Percentiles rank a stretch among this genome's conserved stretches.
These are phyloP conservation scores for Jacaranda mimosifolia DNA, from an alignment of 257 asterid species.

Conservation along the genomic window DNA sequence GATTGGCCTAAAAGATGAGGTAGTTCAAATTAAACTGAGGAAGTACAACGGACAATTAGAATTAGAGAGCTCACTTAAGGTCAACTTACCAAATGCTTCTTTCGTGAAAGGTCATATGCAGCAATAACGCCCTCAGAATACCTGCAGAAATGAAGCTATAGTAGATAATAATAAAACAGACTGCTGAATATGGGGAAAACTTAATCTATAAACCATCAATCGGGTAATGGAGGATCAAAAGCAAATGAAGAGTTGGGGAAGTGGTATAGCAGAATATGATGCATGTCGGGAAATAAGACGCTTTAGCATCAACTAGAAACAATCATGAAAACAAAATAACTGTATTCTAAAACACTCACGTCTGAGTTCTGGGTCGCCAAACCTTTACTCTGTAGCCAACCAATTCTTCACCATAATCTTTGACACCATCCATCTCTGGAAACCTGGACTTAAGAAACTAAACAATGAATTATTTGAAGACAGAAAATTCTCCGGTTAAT, in stretches of 20 bases:
- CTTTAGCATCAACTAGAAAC: neutral
- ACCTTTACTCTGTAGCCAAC: slow-evolving; percentile 60
- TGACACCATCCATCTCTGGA: slow-evolving; percentile 33
- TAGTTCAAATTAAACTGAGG: neutral
- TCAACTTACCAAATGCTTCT: slow-evolving; percentile 56
- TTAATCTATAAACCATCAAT: slow-evolving; percentile 5
- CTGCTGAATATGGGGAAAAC: neutral
- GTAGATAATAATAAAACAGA: slow-evolving; percentile 23
- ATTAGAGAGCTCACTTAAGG: neutral
- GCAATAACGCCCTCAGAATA: slow-evolving; percentile 55
- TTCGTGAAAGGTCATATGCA: slow-evolving; percentile 50
- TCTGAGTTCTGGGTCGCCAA: slow-evolving; percentile 58
- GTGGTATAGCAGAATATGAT: neutral
- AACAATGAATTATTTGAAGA: slow-evolving; percentile 13
- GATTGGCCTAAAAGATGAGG: neutral
- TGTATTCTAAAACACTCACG: slow-evolving; percentile 44
- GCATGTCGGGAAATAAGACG: neutral
- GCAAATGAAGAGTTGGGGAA: neutral
- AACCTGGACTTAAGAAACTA: slow-evolving; percentile 42
- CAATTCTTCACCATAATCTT: slow-evolving; percentile 54
- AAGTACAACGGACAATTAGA: neutral
- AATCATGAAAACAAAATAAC: neutral
- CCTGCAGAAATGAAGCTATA: slow-evolving; percentile 44
- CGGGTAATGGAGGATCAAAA: slow-evolving; percentile 9
- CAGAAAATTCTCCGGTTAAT: neutral